These are phyloP conservation scores for Cytospora mali DNA, from an alignment of 2,329 filamentous ascomycete species.

Conservation along the genomic window DNA sequence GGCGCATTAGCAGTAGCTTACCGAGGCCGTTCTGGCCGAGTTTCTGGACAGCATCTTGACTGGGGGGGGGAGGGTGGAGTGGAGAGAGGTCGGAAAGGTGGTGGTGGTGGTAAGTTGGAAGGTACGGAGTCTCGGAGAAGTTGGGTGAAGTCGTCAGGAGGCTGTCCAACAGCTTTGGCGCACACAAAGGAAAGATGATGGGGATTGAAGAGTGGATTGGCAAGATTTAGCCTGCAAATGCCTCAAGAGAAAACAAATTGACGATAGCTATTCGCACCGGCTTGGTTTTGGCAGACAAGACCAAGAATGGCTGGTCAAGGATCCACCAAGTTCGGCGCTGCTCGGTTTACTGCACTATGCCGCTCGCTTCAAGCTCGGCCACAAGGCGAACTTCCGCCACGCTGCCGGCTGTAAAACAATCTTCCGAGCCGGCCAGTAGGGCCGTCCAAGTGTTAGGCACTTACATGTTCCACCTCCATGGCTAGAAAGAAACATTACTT, in stretches of 20 bases:
- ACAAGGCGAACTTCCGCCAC: conserved; percentile 7
- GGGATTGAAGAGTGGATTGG: background rate
- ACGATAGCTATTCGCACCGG: conserved; percentile 28
- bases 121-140: background rate
- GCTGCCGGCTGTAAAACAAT: background rate
- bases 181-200: conserved; percentile 27
- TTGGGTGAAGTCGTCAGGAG: conserved; percentile 29
- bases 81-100: conserved; percentile 13
- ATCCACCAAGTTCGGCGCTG: conserved; percentile 26
- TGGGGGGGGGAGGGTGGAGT: conserved; percentile 3
- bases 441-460: too few relatives aligned
- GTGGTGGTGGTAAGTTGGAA: background rate
- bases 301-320: conserved; percentile 12
- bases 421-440: background rate
- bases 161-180: conserved; percentile 11
- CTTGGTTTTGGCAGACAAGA: conserved; percentile 4
- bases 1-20: conserved; percentile 41
- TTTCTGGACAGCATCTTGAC: conserved; percentile 61
- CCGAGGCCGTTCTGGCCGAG: conserved; percentile 60
- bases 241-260: conserved; percentile 38
- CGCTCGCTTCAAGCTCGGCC: conserved; percentile 26
- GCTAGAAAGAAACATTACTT: too few relatives aligned
- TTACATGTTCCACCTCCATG: too few relatives aligned
- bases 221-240: conserved; percentile 34
- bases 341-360: conserved; percentile 25